Evolutionary conservation across 345 rosid genomes (phyloP).

Genomic region (Gossypium herbaceum): DNA sequence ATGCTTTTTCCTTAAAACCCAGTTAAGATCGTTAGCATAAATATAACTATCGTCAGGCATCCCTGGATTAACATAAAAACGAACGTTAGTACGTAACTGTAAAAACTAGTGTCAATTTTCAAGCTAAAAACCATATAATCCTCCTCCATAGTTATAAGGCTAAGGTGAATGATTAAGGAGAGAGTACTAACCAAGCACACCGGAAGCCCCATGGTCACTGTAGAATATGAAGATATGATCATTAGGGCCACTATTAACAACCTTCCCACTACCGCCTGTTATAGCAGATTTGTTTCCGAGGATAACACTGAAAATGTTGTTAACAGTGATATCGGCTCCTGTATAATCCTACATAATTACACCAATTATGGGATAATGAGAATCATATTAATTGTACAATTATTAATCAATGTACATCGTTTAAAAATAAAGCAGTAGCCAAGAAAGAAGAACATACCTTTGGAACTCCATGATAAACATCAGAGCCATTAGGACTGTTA

Average conservation of each 20-base stretch:
- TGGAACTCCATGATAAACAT: conserved; percentile 90
- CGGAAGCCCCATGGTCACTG: conserved; percentile 91
- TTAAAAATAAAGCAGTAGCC: neutral
- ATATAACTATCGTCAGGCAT: conserved; percentile 89
- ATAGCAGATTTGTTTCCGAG: conserved; percentile 1
- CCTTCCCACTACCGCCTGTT: conserved; percentile 46
- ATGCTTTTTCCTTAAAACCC: conserved; percentile 73
- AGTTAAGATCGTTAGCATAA: conserved; percentile 69
- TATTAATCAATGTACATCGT: neutral
- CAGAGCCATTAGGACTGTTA: conserved; percentile 72
- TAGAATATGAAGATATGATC: conserved; percentile 90
- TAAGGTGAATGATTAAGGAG: neutral
- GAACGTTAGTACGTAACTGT: neutral
- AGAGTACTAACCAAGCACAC: conserved; percentile 74
- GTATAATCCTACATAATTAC: conserved; percentile 70
- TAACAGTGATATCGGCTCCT: conserved; percentile 67
- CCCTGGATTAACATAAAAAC: conserved; percentile 39
- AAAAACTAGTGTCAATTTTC: neutral
- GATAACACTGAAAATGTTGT: conserved; percentile 72
- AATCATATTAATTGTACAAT: neutral
- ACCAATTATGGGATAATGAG: neutral
- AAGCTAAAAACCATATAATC: neutral
- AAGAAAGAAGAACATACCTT: conserved; percentile 43
- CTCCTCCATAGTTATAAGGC: neutral
- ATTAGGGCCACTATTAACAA: conserved; percentile 85